phyloP scores from a whole-genome alignment of 2,329 filamentous ascomycete species.

The Venturiaceae sp. region DNA sequence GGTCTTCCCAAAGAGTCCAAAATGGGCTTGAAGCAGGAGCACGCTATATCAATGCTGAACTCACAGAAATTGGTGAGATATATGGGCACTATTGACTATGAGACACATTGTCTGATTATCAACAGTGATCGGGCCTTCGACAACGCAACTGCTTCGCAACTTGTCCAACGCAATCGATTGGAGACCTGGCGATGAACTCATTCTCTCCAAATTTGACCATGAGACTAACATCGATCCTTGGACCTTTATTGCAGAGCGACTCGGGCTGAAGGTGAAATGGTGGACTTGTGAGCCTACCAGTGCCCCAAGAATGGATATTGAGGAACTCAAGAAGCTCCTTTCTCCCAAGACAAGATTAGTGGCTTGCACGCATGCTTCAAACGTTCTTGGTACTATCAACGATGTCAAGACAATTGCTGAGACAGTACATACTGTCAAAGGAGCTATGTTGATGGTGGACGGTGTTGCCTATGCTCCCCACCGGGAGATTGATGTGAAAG shows the following conservation, averaged over 20 bases:
- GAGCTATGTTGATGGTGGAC: constrained; percentile 59
- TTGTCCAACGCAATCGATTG: constrained; percentile 32
- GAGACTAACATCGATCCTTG: constrained; percentile 70
- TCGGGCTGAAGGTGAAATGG: constrained; percentile 57
- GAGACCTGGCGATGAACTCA: constrained; percentile 48
- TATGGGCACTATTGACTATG: neutral
- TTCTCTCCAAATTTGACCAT: constrained; percentile 65
- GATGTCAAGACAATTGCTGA: constrained; percentile 48
- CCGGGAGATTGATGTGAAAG: constrained; percentile 56
- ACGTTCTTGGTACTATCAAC: constrained; percentile 63
- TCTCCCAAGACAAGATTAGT: constrained; percentile 58
- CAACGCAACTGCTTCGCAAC: constrained; percentile 69
- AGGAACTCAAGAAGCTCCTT: constrained; percentile 50
- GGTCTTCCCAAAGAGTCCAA: constrained; percentile 50
- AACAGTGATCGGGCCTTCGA: constrained; percentile 59
- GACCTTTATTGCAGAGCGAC: constrained; percentile 55
- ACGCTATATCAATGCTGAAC: constrained; percentile 57
- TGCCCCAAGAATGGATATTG: constrained; percentile 50
- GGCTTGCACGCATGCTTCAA: constrained; percentile 63
- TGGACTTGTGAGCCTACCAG: constrained; percentile 39
- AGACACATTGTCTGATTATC: neutral
- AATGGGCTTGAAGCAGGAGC: constrained; percentile 56
- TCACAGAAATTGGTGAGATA: constrained; percentile 51
- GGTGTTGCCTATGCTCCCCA: constrained; percentile 71
- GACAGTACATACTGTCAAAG: constrained; percentile 38